These are phyloP conservation scores for Tylopilus rubrobrunneus DNA, from an alignment of 768 basidiomycete species.

Conservation along the genomic window DNA sequence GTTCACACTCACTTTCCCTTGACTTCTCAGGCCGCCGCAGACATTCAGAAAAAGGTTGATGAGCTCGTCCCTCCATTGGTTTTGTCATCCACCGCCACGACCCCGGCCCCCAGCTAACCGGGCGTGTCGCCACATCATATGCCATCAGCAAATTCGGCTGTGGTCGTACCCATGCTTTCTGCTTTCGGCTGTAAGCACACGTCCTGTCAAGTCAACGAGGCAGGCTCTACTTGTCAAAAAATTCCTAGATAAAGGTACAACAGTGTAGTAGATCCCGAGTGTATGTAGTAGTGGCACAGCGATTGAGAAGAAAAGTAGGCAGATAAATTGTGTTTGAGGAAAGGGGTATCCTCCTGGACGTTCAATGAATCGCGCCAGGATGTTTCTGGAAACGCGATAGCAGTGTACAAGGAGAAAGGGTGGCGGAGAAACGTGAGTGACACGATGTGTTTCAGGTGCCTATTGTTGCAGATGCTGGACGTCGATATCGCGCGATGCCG, in stretches of 20 bases:
- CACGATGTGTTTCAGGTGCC: conserved; percentile 11
- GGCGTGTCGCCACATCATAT: not conserved
- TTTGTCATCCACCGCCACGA: conserved; percentile 27
- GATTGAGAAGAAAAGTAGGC: conserved; percentile 15
- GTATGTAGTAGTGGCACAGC: conserved; percentile 19
- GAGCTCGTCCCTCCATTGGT: conserved; percentile 52
- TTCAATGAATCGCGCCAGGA: conserved; percentile 15
- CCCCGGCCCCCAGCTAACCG: conserved; percentile 23
- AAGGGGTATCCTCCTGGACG: conserved; percentile 26
- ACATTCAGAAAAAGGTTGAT: conserved; percentile 73
- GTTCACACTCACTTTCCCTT: conserved; percentile 10
- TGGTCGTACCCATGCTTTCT: not conserved
- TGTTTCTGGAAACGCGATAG: conserved; percentile 15
- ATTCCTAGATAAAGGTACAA: conserved; percentile 33
- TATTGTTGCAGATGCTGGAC: not conserved
- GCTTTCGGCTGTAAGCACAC: not conserved
- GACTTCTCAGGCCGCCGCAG: conserved; percentile 54
- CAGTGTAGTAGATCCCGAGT: conserved; percentile 22
- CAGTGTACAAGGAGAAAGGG: conserved; percentile 10
- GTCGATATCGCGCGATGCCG: not conserved
- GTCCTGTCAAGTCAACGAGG: conserved; percentile 7
- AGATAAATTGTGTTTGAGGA: conserved; percentile 16
- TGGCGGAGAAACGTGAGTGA: conserved; percentile 6
- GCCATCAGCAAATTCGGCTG: conserved; percentile 5
- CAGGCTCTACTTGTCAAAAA: conserved; percentile 16